Conservation (phyloP, 768 basidiomycete species). For the Boletus rubropictus region DNA sequence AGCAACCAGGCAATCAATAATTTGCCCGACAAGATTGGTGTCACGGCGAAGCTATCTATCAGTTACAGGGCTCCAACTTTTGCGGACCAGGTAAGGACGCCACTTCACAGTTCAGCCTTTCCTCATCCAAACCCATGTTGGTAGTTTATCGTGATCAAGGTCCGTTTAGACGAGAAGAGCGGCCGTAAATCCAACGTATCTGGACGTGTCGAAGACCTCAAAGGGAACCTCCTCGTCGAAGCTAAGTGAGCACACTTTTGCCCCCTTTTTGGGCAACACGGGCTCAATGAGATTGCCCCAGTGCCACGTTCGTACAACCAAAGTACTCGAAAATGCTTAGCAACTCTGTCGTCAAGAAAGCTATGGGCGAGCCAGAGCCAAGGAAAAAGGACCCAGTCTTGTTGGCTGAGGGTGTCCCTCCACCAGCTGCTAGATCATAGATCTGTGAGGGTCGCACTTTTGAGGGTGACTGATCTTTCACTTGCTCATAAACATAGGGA, state of each 20-base stretch:
- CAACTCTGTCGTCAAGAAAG: constrained; percentile 50
- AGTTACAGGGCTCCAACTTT: constrained; percentile 84
- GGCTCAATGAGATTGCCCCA: constrained; percentile 23
- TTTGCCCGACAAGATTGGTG: constrained; percentile 84
- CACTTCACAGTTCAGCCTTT: neutral
- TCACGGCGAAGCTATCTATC: constrained; percentile 80
- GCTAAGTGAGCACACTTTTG: constrained; percentile 54
- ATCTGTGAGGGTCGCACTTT: neutral
- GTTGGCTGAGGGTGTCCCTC: constrained; percentile 25
- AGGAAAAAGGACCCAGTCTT: constrained; percentile 19
- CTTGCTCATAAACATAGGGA: neutral
- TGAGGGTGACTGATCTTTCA: neutral
- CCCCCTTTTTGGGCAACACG: neutral
- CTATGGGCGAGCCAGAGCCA: constrained; percentile 55
- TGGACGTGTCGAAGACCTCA: constrained; percentile 69
- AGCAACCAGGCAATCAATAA: constrained; percentile 68
- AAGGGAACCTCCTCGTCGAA: constrained; percentile 79
- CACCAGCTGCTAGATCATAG: constrained; percentile 26
- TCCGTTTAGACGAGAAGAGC: constrained; percentile 55
- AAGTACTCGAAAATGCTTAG: constrained; percentile 77
- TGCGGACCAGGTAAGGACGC: constrained; percentile 67
- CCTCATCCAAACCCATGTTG: neutral
- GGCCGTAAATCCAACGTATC: constrained; percentile 75
- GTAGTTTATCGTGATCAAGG: constrained; percentile 81
- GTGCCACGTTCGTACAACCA: constrained; percentile 84